Base-by-base conservation (phyloP, 805 yeast genomes). In the Teunomyces gatunensis region DNA sequence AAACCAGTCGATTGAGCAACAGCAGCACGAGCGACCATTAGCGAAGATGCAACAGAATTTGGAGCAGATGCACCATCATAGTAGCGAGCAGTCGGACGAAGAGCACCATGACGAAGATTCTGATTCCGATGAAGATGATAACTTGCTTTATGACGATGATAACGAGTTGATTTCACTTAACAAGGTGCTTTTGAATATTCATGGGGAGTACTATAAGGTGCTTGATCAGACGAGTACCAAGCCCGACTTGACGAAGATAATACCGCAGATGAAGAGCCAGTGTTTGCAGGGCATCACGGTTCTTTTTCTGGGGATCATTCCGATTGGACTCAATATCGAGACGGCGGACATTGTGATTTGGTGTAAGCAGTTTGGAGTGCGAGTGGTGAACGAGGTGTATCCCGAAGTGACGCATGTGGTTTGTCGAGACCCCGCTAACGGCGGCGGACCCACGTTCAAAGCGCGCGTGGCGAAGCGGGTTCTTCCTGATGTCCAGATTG, bases 361-460 rank as follows among this genome's bases (percentile, higher is more conserved):
- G 97, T 87, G 92, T 10, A 79, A 80, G 43, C 88, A 91, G 46
- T 92, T 92, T 74, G 99, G 99, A 1, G 97, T 96, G 0, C 74
- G 74, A 2, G 90, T 92, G 6, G 85, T 85, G 1, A 73, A 83
- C 3, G 90, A 88, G 48, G 83, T 87, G 20, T 74, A 79, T 40
- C 80, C 81, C 13, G 71, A 79, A 1, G 91, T 95, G 2, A 94
- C 98, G 0, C 99, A 92, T 65, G 87, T 92, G 2, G 84, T 92
- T 13, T 88, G 97, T 36, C 79, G 84, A 49, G 84, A 84, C 44
- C 82, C 90, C 1, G 83, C 84, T 15, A 52, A 52, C 15, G 57
- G 59, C 6, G 49, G 56, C 3, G 78, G 77, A 5, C 68, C 69
- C 15, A 94, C 99, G 0, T 79, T 81, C 57, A 92, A 92, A 63